Evolutionary conservation across 805 yeast species (phyloP), one percentile per base, ranked within the genome.

Genomic region (Metschnikowia baotianmanensis): DNA sequence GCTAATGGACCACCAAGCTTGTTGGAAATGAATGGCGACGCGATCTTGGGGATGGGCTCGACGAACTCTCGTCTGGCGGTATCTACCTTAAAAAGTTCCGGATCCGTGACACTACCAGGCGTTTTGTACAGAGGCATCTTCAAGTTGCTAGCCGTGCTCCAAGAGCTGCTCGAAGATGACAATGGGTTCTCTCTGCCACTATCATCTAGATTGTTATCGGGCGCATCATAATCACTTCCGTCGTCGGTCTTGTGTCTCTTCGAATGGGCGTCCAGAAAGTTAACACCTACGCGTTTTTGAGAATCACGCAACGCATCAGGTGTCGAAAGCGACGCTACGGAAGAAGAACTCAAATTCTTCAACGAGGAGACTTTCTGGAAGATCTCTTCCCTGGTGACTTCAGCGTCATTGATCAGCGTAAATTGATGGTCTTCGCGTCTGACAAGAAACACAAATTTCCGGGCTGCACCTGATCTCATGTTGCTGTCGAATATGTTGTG

Each of bases 81-180:
- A n/a, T 36, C 45, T 34, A 40, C 17, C 17, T 25, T 31, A 21
- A 35, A 16, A 5, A 26, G 34, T 15, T 40, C 48, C 9, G 36
- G 34, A 5, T 38, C 36, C 18, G 31, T 41, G 21, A 19, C 29
- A 7, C 18, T 13, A 2, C 21, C 19, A 3, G 50, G 53, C 20
- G 39, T 47, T 31, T 36, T 45, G 34, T 51, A 51, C 34, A 37
- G 46, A 6, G 55, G 55, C 55, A 51, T 49, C 27, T 44, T 49
- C 23, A 51, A 32, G 38, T 27, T 23, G 9, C 32, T 15, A n/a
- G 16, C 20, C 3, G 34, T 10, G 24, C n/a, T 29, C 42, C 38
- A 39, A 10, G 34, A 19, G 16, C 25, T 31, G 19, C 7, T 23
- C 19, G 26, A 11, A 4, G 25, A 19, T 12, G 34, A 16, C 10